Conservation (phyloP, 2,329 filamentous ascomycete genomes). For the Colletotrichum incanum region DNA sequence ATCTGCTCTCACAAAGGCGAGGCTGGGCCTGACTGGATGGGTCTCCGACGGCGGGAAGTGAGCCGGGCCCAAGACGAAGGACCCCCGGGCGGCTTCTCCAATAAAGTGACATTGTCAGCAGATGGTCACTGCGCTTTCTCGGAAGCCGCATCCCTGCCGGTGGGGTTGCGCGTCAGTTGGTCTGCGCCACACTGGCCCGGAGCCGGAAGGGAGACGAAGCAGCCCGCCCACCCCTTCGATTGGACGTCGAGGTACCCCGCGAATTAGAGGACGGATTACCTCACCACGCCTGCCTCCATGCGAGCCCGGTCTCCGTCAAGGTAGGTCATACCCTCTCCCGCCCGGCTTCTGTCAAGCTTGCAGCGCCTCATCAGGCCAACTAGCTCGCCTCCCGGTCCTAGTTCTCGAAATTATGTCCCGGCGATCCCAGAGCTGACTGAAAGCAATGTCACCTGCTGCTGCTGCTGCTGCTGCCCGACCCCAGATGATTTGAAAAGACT, state of each 20-base stretch:
- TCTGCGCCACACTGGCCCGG: slow-evolving; percentile 36
- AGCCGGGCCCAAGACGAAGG: not conserved
- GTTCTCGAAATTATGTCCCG: not conserved
- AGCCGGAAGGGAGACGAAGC: slow-evolving; percentile 8
- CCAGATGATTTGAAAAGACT: not conserved
- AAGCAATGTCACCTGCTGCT: not conserved
- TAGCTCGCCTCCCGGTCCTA: not conserved
- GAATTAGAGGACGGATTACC: slow-evolving; percentile 18
- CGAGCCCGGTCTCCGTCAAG: slow-evolving; percentile 1
- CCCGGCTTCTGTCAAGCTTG: not conserved
- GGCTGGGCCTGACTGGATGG: slow-evolving; percentile 6
- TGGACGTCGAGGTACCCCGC: slow-evolving; percentile 22
- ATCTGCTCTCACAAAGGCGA: slow-evolving; percentile 18
- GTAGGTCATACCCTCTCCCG: slow-evolving; percentile 20
- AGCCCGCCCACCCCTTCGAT: not conserved
- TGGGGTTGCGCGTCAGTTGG: slow-evolving; percentile 36
- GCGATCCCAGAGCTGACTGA: slow-evolving; percentile 15
- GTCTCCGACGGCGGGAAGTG: not conserved
- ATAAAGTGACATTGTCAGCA: slow-evolving; percentile 20
- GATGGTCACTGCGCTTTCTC: slow-evolving; percentile 23
- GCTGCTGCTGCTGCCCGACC: not conserved
- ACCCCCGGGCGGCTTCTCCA: not conserved
- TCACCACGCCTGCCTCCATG: not conserved
- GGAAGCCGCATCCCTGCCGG: slow-evolving; percentile 24
- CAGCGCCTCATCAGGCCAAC: slow-evolving; percentile 18